Conservation (phyloP, 805 yeast genomes). For the Suhomyces sp. region DNA sequence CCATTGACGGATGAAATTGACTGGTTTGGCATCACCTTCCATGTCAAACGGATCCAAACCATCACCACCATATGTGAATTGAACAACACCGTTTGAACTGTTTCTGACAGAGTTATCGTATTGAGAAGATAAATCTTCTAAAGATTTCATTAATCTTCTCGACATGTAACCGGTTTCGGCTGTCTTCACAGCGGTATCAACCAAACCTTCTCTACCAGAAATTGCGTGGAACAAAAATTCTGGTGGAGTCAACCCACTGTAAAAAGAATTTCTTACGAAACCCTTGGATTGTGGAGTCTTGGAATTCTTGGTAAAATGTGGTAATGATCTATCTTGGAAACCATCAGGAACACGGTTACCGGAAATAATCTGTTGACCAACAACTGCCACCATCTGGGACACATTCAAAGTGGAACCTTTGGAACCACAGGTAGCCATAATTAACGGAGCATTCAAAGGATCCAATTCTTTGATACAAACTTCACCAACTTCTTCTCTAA, state of each 20-base stretch:
- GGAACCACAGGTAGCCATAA: constrained; percentile 99
- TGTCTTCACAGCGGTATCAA: constrained; percentile 98
- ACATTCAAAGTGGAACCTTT: constrained; percentile 97
- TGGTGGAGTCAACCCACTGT: constrained; percentile 90
- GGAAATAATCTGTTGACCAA: constrained; percentile 97
- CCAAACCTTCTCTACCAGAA: constrained; percentile 99
- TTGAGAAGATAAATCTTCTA: constrained; percentile 91
- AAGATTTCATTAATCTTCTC: constrained; percentile 94
- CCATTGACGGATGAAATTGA: constrained; percentile 92
- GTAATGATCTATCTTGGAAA: constrained; percentile 97
- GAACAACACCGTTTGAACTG: constrained; percentile 94
- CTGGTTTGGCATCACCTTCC: constrained; percentile 99
- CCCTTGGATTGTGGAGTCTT: constrained; percentile 98
- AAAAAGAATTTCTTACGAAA: constrained; percentile 94
- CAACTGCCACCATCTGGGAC: constrained; percentile 99
- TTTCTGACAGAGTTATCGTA: constrained; percentile 95
- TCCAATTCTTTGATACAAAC: constrained; percentile 92
- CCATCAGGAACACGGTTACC: constrained; percentile 99
- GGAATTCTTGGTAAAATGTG: constrained; percentile 94
- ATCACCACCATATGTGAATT: constrained; percentile 97
- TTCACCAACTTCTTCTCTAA: constrained; percentile 98
- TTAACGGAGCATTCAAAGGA: constrained; percentile 88
- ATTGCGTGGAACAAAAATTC: constrained; percentile 98
- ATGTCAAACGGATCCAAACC: constrained; percentile 97
- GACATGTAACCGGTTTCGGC: constrained; percentile 99